Evolutionary conservation across 2,329 filamentous ascomycete species (phyloP).

Genomic region (Arthrobotrys entomopaga): DNA sequence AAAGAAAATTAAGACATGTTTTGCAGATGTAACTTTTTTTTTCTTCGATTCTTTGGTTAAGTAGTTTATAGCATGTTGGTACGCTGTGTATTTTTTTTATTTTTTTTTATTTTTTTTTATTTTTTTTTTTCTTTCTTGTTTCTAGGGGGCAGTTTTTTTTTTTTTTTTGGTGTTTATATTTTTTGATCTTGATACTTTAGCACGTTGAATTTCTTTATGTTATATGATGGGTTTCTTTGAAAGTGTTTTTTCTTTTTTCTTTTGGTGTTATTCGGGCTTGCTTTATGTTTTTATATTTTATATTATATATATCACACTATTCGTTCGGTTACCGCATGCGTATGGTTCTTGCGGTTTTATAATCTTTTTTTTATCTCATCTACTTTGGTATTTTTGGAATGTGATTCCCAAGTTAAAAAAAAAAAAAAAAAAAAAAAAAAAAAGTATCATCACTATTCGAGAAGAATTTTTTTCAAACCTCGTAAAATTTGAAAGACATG

Average conservation of each 20-base stretch:
- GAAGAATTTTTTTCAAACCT: no score
- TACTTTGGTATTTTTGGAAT: no score
- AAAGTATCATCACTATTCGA: background rate
- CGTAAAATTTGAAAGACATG: no score
- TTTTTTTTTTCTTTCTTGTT: slow-evolving; percentile 20
- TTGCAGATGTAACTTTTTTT: slow-evolving; percentile 40
- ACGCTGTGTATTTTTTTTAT: slow-evolving; percentile 13
- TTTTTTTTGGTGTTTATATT: background rate
- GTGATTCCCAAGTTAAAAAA: no score
- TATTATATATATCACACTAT: slow-evolving; percentile 13
- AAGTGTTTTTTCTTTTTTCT: background rate
- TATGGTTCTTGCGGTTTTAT: background rate
- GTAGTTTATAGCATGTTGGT: slow-evolving; percentile 20
- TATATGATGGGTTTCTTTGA: background rate
- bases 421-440: no score
- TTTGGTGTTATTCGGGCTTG: slow-evolving; percentile 34
- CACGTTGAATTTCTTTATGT: background rate
- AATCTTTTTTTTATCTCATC: no score
- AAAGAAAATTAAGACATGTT: slow-evolving; percentile 32
- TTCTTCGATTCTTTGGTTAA: slow-evolving; percentile 5
- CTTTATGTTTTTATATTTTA: slow-evolving; percentile 24
- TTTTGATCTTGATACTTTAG: background rate
- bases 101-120: slow-evolving; percentile 8
- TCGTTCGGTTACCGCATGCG: no score
- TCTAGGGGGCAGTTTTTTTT: no score